A percentile compares a stretch with the other conserved stretches of the same genome.
Conservation (phyloP, 805 yeast species). For the Ogataea pini region DNA sequence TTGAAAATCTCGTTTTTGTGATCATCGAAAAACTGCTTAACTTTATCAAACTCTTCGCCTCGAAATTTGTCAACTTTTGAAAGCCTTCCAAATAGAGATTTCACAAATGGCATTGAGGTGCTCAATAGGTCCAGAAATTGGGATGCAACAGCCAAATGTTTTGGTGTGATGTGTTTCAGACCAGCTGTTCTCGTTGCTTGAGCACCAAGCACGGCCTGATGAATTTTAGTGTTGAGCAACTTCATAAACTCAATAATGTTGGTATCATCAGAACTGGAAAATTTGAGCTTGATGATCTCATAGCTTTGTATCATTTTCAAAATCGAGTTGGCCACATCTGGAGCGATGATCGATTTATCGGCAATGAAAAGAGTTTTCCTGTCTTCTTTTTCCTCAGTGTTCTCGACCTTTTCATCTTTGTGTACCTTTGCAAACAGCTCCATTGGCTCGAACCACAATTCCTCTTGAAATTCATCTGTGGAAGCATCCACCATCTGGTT, state of each 20-base stretch:
- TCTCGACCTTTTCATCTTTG: background rate
- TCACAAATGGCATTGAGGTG: constrained; percentile 38
- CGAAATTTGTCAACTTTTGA: constrained; percentile 34
- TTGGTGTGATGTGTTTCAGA: constrained; percentile 69
- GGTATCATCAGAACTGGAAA: constrained; percentile 52
- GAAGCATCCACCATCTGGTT: constrained; percentile 53
- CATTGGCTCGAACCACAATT: constrained; percentile 47
- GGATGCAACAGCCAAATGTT: constrained; percentile 66
- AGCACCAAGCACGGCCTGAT: constrained; percentile 66
- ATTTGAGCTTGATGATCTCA: constrained; percentile 54
- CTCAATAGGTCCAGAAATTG: constrained; percentile 59
- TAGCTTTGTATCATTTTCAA: constrained; percentile 50
- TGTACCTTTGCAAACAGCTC: constrained; percentile 20
- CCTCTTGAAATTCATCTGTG: constrained; percentile 41
- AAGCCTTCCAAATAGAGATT: constrained; percentile 32
- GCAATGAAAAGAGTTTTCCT: constrained; percentile 45
- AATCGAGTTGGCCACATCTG: constrained; percentile 47
- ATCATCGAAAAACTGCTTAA: constrained; percentile 47
- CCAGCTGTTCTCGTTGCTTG: constrained; percentile 78
- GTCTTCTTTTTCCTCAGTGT: constrained; percentile 10
- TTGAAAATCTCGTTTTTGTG: constrained; percentile 64
- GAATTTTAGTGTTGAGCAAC: constrained; percentile 53
- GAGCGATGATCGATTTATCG: constrained; percentile 58
- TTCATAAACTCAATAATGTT: constrained; percentile 48
- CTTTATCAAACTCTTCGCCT: constrained; percentile 40